Base-by-base conservation (phyloP, 2,329 filamentous ascomycete genomes). In the Fusarium sp. region DNA sequence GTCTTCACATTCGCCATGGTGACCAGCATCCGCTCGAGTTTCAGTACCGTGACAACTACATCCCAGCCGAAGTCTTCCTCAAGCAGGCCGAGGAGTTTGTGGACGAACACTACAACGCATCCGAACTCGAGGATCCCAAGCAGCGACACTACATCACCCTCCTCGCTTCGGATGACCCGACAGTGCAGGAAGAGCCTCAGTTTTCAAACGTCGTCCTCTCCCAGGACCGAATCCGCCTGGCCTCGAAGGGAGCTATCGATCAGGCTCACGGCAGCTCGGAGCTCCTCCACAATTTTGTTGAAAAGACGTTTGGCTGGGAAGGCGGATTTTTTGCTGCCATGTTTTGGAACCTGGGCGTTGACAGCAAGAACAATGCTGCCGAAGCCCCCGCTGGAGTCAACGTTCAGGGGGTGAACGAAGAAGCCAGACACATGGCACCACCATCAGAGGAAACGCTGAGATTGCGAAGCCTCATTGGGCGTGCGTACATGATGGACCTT, bases 271-370 rank as follows among this genome's bases (percentile, higher is more conserved):
- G 82, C 4, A 83, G 90, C 69, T 83, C 83, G 27, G 83, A 84
- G 13, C 84, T 88, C 8, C 90, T 93, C 80, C 88, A 88, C 74
- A 90, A 89, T 76, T 94, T 93, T 80, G 88, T 93, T 39, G 93
- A 95, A 68, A 92, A 95, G 79, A 89, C 92, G 2, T 91, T 94
- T 45, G 95, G 94, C 33, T 97, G 94, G 94, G 94, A 97, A 81
- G 94, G 95, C 20, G 95, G 95, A 1, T 97, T 97, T 85, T 97
- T 93, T 83, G 88, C 89, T 16, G 89, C 91, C 77, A 92, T 97
- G 83, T 97, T 97, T 83, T 95, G 93, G 90, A 92, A 91, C 60
- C 86, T 97, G 1, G 95, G 93, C 5, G 54, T 82, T 73, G 66
- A 86, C 82, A 78, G 85, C 82, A 82, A 79, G 72, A 83, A 83